Conservation (phyloP, 1,284 basidiomycete species). For the Melampsora americana region DNA sequence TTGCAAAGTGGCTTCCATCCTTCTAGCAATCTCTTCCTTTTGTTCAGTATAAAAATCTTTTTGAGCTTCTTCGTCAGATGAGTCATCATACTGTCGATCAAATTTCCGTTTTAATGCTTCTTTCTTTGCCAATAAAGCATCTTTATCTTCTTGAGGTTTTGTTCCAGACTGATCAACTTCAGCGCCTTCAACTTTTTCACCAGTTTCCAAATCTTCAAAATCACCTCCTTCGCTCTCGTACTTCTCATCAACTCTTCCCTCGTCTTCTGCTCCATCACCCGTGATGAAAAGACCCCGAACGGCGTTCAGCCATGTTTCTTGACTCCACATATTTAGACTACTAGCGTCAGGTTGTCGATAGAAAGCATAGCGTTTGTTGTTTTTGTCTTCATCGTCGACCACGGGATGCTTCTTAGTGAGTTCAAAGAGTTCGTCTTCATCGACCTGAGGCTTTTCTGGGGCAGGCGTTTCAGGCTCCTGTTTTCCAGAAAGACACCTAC, state of each 20-base stretch:
- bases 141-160: constrained; percentile 7
- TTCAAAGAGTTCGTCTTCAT: constrained; percentile 50
- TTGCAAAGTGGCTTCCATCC: constrained; percentile 75
- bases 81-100: constrained; percentile 93
- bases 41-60: constrained; percentile 84
- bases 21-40: constrained; percentile 84
- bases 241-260: constrained; percentile 54
- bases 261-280: constrained; percentile 58
- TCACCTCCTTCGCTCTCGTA: constrained; percentile 58
- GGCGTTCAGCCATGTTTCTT: constrained; percentile 77
- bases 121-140: constrained; percentile 73
- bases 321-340: constrained; percentile 71
- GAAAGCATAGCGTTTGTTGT: constrained; percentile 67
- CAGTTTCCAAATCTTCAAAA: constrained; percentile 60
- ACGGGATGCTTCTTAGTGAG: constrained; percentile 42
- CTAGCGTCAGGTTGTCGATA: constrained; percentile 62
- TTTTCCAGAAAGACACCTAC: constrained; percentile 56
- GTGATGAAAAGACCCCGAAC: constrained; percentile 90
- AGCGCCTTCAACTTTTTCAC: constrained; percentile 56
- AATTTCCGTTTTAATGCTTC: constrained; percentile 89
- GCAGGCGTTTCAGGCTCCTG: constrained; percentile 44
- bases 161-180: constrained; percentile 56
- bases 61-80: constrained; percentile 63
- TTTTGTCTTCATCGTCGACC: constrained; percentile 54
- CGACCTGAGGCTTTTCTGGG: constrained; percentile 39